Conservation (phyloP, 2,329 filamentous ascomycete species). For the Akanthomyces uredinophilus region DNA sequence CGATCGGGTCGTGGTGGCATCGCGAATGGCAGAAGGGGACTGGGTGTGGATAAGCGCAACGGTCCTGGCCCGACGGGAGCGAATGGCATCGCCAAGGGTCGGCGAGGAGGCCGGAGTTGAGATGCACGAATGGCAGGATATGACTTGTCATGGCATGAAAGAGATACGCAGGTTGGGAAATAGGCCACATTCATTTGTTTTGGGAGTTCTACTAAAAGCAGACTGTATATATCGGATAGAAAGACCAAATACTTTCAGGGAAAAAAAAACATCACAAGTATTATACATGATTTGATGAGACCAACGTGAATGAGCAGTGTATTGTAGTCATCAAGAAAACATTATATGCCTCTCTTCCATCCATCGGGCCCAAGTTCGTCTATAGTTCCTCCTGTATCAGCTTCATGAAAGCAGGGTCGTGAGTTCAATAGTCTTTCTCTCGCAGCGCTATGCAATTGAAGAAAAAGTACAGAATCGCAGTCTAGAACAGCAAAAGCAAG, state of each 20-base stretch:
- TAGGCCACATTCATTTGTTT: background rate
- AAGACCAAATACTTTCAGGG: background rate
- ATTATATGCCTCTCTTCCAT: background rate
- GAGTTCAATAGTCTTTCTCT: background rate
- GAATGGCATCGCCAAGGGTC: constrained; percentile 38
- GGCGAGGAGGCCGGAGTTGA: constrained; percentile 23
- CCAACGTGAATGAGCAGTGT: background rate
- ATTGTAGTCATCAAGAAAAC: background rate
- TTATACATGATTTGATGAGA: background rate
- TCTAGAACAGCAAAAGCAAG: no score
- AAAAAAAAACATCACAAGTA: background rate
- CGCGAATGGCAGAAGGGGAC: constrained; percentile 40
- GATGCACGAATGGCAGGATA: background rate
- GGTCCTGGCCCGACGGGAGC: constrained; percentile 32
- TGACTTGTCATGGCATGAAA: background rate
- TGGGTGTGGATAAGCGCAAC: constrained; percentile 46
- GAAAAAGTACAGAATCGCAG: no score
- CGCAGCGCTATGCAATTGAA: constrained; percentile 14
- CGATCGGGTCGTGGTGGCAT: constrained; percentile 33
- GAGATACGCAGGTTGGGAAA: background rate
- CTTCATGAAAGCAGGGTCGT: background rate
- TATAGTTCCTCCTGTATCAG: background rate
- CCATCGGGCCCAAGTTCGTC: background rate
- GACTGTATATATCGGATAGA: constrained; percentile 10
- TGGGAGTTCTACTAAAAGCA: background rate